These are phyloP conservation scores for Amanita pseudoporphyria DNA, from an alignment of 768 basidiomycete species.

Conservation along the genomic window DNA sequence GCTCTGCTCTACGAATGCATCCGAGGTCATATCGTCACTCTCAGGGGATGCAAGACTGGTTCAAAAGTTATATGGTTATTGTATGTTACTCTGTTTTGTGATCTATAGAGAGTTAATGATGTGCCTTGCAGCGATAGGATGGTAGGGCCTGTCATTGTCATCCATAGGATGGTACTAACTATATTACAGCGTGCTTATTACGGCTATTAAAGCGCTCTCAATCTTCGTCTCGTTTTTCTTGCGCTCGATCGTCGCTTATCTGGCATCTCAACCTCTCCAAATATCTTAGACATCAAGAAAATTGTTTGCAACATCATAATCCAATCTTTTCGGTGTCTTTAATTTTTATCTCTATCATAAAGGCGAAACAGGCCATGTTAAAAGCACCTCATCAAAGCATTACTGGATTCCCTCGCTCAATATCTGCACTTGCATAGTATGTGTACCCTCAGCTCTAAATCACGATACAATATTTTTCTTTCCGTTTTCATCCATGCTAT, in stretches of 20 bases:
- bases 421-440: slow-evolving; percentile 6
- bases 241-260: not conserved
- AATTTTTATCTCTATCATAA: slow-evolving; percentile 5
- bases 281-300: slow-evolving; percentile 7
- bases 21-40: slow-evolving; percentile 77
- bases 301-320: slow-evolving; percentile 7
- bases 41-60: slow-evolving; percentile 87
- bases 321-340: slow-evolving; percentile 2
- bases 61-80: slow-evolving; percentile 92
- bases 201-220: slow-evolving; percentile 23
- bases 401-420: not conserved
- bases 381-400: not conserved
- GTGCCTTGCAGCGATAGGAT: slow-evolving; percentile 27
- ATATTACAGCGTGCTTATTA: slow-evolving; percentile 33
- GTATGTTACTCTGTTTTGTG: slow-evolving; percentile 21
- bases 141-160: slow-evolving; percentile 16
- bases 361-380: not conserved
- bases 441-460: slow-evolving; percentile 1
- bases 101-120: slow-evolving; percentile 2
- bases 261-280: not conserved
- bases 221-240: not conserved
- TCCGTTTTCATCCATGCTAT: slow-evolving; percentile 7
- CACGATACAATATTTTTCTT: not conserved
- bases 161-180: slow-evolving; percentile 6
- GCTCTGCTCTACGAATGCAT: slow-evolving; percentile 78